phyloP scores from a whole-genome alignment of 805 yeast genomes.

The Dipodascus albidus region DNA sequence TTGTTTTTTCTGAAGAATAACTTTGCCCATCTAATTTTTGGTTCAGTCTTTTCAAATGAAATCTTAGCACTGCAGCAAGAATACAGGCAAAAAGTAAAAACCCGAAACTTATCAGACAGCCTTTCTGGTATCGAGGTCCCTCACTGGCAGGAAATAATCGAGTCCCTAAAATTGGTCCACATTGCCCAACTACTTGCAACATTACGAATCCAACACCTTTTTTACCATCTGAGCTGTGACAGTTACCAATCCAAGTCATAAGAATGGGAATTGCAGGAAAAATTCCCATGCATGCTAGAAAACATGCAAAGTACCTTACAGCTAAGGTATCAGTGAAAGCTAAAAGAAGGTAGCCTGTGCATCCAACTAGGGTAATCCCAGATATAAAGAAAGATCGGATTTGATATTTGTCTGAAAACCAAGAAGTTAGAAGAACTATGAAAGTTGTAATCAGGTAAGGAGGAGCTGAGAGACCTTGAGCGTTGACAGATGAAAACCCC shows the following conservation, averaged over 20 bases:
- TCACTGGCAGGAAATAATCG: slow-evolving; percentile 16
- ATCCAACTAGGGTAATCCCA: slow-evolving; percentile 3
- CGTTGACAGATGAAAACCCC: slow-evolving; percentile 30
- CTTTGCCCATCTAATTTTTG: neutral
- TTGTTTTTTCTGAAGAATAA: neutral
- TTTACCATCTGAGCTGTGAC: slow-evolving; percentile 16
- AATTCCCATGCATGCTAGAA: slow-evolving; percentile 18
- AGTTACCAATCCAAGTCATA: slow-evolving; percentile 21
- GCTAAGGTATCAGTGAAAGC: slow-evolving; percentile 15
- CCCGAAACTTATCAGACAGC: slow-evolving; percentile 16
- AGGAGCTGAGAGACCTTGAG: slow-evolving; percentile 37
- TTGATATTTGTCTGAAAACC: slow-evolving; percentile 31
- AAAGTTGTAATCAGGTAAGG: slow-evolving; percentile 31
- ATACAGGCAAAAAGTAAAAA: slow-evolving; percentile 8
- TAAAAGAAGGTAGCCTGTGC: slow-evolving; percentile 17
- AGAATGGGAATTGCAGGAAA: slow-evolving; percentile 19
- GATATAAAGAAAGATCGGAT: slow-evolving; percentile 17
- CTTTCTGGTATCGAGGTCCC: slow-evolving; percentile 13
- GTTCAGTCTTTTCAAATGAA: neutral
- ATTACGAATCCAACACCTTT: slow-evolving; percentile 21
- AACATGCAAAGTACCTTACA: slow-evolving; percentile 22
- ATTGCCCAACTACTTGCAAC: slow-evolving; percentile 21
- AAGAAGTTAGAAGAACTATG: slow-evolving; percentile 31
- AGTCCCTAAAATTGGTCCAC: slow-evolving; percentile 22
- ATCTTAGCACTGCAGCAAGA: slow-evolving; percentile 8